Percentiles rank a stretch among this genome's conserved stretches.
These are phyloP conservation scores for Salix arbutifolia DNA, from an alignment of 345 rosid species.

Conservation along the genomic window DNA sequence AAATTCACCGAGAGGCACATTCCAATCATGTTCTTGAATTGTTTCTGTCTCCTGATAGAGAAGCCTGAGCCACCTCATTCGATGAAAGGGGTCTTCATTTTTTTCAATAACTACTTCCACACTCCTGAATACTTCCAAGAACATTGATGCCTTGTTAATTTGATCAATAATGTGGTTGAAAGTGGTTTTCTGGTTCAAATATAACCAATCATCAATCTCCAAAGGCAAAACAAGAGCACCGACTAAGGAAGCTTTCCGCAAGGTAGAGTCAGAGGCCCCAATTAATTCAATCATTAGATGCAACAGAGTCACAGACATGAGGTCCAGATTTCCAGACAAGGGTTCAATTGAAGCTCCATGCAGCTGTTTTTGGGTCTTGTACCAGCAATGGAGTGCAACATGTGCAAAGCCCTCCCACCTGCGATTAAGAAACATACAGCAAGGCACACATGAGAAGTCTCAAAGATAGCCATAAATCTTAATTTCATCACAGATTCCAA, in stretches of 20 bases:
- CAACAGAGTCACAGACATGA: slow-evolving; percentile 32
- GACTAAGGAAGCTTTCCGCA: slow-evolving; percentile 52
- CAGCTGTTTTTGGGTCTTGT: slow-evolving; percentile 9
- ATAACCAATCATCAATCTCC: slow-evolving; percentile 25
- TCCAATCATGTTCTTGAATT: slow-evolving; percentile 11
- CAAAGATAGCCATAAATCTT: background rate
- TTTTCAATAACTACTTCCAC: slow-evolving; percentile 27
- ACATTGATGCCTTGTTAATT: slow-evolving; percentile 22
- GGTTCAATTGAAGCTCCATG: slow-evolving; percentile 8
- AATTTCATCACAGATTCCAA: background rate
- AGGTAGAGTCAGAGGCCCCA: slow-evolving; percentile 37
- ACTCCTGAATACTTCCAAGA: slow-evolving; percentile 29
- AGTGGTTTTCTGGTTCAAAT: slow-evolving; percentile 35
- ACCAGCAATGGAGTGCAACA: slow-evolving; percentile 42
- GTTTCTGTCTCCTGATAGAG: slow-evolving; percentile 24
- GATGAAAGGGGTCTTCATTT: slow-evolving; percentile 34
- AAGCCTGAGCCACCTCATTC: slow-evolving; percentile 42
- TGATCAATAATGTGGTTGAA: slow-evolving; percentile 33
- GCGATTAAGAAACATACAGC: slow-evolving; percentile 10
- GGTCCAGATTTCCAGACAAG: slow-evolving; percentile 21
- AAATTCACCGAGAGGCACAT: slow-evolving; percentile 11
- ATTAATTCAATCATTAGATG: slow-evolving; percentile 38
- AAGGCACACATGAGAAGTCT: background rate
- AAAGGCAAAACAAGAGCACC: slow-evolving; percentile 29
- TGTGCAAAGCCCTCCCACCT: slow-evolving; percentile 70